Percentiles rank a stretch among this genome's conserved stretches.
Conservation (phyloP, 345 rosid species). For the Brassica carinata region DNA sequence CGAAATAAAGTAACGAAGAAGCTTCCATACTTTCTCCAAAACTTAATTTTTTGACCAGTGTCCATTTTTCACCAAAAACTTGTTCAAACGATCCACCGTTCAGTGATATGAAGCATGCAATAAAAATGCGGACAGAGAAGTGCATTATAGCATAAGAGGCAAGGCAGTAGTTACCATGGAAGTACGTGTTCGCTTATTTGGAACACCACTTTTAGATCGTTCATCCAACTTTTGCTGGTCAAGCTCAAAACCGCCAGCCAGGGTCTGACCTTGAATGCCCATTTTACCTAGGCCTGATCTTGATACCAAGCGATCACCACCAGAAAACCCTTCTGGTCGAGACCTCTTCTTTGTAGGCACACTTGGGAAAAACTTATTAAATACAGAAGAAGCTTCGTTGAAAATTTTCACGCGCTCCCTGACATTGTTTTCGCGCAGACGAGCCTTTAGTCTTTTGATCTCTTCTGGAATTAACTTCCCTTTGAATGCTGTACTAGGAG, state of each 20-base stretch:
- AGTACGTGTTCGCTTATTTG: conserved; percentile 92
- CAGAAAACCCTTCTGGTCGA: conserved; percentile 64
- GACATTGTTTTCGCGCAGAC: conserved; percentile 62
- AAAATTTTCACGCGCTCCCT: conserved; percentile 79
- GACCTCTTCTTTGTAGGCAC: conserved; percentile 82
- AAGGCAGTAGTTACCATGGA: conserved; percentile 57
- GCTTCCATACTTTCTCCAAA: not conserved
- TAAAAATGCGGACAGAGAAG: not conserved
- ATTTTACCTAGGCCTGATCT: conserved; percentile 68
- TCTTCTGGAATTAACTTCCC: conserved; percentile 71
- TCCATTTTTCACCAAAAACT: conserved; percentile 17
- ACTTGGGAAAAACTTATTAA: conserved; percentile 74
- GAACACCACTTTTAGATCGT: conserved; percentile 63
- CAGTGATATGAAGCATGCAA: conserved; percentile 1
- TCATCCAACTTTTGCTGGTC: conserved; percentile 80
- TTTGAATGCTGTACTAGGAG: conserved; percentile 56
- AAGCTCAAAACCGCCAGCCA: conserved; percentile 60
- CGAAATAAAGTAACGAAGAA: conserved; percentile 1
- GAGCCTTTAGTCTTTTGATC: conserved; percentile 64
- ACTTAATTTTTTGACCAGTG: not conserved
- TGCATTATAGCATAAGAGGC: conserved; percentile 1
- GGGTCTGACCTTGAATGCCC: conserved; percentile 67
- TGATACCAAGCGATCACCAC: conserved; percentile 56
- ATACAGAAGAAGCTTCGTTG: conserved; percentile 76
- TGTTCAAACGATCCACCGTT: conserved; percentile 12